phyloP scores from a whole-genome alignment of 208 protist species.

The Chromosphaera perkinsii region DNA sequence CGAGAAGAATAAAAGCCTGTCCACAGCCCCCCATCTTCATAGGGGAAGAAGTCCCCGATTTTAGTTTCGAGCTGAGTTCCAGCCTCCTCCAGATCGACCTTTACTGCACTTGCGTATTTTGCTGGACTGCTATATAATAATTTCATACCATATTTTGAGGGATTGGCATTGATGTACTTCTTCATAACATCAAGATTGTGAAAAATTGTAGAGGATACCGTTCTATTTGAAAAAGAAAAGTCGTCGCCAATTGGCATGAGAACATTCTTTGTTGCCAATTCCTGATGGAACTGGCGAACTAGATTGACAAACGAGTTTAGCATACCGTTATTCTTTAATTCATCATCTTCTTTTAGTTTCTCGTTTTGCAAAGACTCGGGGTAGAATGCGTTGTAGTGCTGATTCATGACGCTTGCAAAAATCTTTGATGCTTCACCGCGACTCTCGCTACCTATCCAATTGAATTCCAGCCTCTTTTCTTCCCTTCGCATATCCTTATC shows the following conservation, averaged over 20 bases:
- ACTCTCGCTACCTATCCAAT: conserved; percentile 9
- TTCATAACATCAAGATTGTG: not conserved
- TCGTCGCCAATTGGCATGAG: conserved; percentile 53
- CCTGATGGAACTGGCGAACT: conserved; percentile 1
- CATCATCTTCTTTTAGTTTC: conserved; percentile 30
- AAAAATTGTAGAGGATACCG: conserved; percentile 18
- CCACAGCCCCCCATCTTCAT: conserved; percentile 56
- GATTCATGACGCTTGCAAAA: conserved; percentile 42
- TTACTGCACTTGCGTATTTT: conserved; percentile 13
- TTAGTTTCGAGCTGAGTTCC: too few species aligned
- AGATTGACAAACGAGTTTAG: conserved; percentile 26
- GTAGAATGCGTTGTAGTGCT: conserved; percentile 43
- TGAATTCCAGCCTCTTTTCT: conserved; percentile 20
- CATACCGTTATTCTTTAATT: conserved; percentile 26
- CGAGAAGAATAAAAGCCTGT: conserved; percentile 65
- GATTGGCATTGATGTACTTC: not conserved
- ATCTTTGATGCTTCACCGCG: conserved; percentile 19
- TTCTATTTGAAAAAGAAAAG: conserved; percentile 41
- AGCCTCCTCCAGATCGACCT: too few species aligned
- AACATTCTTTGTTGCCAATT: conserved; percentile 38
- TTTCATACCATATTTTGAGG: not conserved
- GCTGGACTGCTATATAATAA: conserved; percentile 1
- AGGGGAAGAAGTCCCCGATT: conserved; percentile 67
- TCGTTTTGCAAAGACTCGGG: conserved; percentile 30
- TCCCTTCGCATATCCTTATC: conserved; percentile 1